Percentiles rank a stretch among this genome's conserved stretches.
phyloP scores from a whole-genome alignment of 176 grass and related monocot species.

The Puccinellia tenuiflora region DNA sequence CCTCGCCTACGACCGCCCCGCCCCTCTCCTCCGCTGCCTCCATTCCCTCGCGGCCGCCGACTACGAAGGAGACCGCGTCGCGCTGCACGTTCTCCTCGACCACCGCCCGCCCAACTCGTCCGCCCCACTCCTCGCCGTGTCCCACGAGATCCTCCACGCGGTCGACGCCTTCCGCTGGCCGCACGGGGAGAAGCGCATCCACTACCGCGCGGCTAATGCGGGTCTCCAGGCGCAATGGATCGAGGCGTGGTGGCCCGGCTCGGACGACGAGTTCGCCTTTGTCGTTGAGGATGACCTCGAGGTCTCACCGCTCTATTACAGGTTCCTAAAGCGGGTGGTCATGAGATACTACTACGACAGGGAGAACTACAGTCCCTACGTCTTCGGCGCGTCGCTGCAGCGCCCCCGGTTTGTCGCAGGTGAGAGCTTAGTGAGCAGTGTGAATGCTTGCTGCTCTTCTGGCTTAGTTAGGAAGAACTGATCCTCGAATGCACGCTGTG shows the following conservation, averaged over 20 bases:
- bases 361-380: conserved; percentile 60
- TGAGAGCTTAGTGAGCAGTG: conserved; percentile 22
- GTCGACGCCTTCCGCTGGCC: conserved; percentile 57
- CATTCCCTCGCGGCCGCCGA: conserved; percentile 68
- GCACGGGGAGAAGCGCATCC: conserved; percentile 66
- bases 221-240: conserved; percentile 96
- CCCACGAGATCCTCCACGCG: conserved; percentile 57
- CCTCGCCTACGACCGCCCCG: conserved; percentile 73
- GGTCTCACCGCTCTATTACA: conserved; percentile 79
- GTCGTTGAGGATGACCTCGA: conserved; percentile 93
- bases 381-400: conserved; percentile 84
- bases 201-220: conserved; percentile 61
- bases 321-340: conserved; percentile 63
- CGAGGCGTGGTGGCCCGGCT: conserved; percentile 92
- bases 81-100: conserved; percentile 75
- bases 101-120: conserved; percentile 44
- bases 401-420: conserved; percentile 92
- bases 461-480: background rate
- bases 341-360: conserved; percentile 80
- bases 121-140: conserved; percentile 29
- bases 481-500: background rate
- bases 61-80: conserved; percentile 71
- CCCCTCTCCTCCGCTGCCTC: conserved; percentile 70
- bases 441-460: background rate
- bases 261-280: conserved; percentile 90